phyloP scores from a whole-genome alignment of 306 rosid genomes.

The Acacia acuminata region DNA sequence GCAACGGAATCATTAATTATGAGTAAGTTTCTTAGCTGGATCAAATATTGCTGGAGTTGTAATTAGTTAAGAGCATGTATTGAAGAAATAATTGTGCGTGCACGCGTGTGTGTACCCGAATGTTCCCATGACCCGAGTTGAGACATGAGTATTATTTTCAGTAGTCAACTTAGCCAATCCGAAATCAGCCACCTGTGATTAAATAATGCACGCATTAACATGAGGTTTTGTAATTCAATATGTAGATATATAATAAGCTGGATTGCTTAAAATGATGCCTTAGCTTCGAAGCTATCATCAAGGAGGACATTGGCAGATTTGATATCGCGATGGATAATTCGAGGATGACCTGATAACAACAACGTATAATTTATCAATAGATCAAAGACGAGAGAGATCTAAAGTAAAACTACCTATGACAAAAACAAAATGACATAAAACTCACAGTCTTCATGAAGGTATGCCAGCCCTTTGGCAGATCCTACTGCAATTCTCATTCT shows the following conservation, averaged over 20 bases:
- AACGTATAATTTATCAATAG: constrained; percentile 23
- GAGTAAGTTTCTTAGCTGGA: not conserved
- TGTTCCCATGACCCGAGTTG: constrained; percentile 97
- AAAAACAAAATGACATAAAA: not conserved
- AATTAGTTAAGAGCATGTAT: not conserved
- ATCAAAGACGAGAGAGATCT: not conserved
- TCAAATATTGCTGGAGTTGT: not conserved
- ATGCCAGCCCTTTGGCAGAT: constrained; percentile 89
- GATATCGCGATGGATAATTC: constrained; percentile 91
- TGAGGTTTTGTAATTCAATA: not conserved
- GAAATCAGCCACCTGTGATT: constrained; percentile 86
- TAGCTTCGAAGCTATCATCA: constrained; percentile 83
- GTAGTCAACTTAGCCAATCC: constrained; percentile 91
- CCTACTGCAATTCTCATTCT: constrained; percentile 83
- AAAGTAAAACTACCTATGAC: not conserved
- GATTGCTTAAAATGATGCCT: constrained; percentile 32
- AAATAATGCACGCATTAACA: not conserved
- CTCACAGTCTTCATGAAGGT: constrained; percentile 95
- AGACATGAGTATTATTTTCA: constrained; percentile 86
- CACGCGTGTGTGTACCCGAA: constrained; percentile 67
- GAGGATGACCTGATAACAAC: constrained; percentile 71
- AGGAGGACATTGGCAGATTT: constrained; percentile 85
- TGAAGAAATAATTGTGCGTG: constrained; percentile 28
- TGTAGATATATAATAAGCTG: not conserved
- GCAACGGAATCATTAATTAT: not conserved